Evolutionary conservation across 2,329 filamentous ascomycete species (phyloP), one percentile per base, ranked within the genome.

Genomic region (Ophiostoma triangulosporum): DNA sequence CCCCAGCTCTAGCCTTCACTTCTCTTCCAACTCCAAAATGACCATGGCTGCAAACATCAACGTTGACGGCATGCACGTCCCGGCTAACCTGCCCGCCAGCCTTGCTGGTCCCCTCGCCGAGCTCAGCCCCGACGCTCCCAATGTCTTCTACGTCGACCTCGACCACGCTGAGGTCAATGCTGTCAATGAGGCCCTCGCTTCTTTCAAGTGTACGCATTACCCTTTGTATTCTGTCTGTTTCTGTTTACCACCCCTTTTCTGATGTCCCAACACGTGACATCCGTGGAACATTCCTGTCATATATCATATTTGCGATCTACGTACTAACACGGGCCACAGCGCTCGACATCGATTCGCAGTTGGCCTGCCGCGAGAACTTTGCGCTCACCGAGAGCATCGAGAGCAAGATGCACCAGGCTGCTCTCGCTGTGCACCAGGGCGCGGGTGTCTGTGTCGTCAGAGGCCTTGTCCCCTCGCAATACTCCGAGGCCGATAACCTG

Each of bases 361-460:
- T 66, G 4, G 64, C 73, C 26, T 63, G 57, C 15, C 57, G 53
- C 2, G 61, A 65, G 15, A 70, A 62, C 54, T 76, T 76, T 53
- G 65, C 64, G 1, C 65, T 76, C 2, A 69, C 70, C 0, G 15
- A 22, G 4, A 60, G 46, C 1, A 59, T 76, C 14, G 61, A 59
- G 8, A 40, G 59, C 0, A 62, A 58, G 6, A 69, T 77, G 22
- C 51, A 64, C 6, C 53, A 61, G 12, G 66, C 65, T 17, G 63
- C 69, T 3, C 50, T 60, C 11, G 61, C 64, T 22, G 54, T 76
- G 26, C 69, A 75, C 53, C 57, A 63, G 8, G 71, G 71, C 3
- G 61, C 58, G 7, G 80, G 79, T 0, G 72, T 83, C 57, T 71
- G 70, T 49, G 69, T 82, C 8, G 62, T 84, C 36, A 70, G 72